Percentiles rank a stretch among this genome's conserved stretches.
phyloP scores from a whole-genome alignment of 495 filamentous ascomycete species.

The Parathielavia hyrcaniae region DNA sequence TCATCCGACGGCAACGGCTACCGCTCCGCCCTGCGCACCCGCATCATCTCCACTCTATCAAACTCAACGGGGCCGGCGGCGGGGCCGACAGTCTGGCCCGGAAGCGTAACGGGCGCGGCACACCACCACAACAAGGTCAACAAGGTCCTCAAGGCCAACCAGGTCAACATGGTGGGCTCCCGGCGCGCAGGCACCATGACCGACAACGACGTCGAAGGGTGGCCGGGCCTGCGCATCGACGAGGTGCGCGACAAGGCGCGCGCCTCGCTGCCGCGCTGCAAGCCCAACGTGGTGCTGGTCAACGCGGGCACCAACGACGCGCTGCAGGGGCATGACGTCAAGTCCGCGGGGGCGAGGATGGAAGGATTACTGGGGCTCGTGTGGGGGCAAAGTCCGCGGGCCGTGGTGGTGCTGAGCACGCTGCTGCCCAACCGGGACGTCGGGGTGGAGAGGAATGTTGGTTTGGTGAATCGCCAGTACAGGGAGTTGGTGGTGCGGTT shows the following conservation, averaged over 20 bases:
- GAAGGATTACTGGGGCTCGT: slow-evolving; percentile 37
- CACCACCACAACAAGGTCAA: background rate
- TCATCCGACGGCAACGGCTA: slow-evolving; percentile 36
- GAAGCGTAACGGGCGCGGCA: background rate
- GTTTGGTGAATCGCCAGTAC: slow-evolving; percentile 39
- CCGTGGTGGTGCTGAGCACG: slow-evolving; percentile 46
- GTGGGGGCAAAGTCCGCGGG: slow-evolving; percentile 35
- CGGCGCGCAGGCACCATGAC: slow-evolving; percentile 42
- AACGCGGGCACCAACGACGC: slow-evolving; percentile 49
- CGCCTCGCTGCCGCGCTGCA: slow-evolving; percentile 24
- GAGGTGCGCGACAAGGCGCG: slow-evolving; percentile 34
- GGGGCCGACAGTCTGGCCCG: no score
- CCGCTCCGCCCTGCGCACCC: slow-evolving; percentile 28
- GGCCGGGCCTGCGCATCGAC: slow-evolving; percentile 43
- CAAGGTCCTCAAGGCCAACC: slow-evolving; percentile 16
- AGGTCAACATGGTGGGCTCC: slow-evolving; percentile 49
- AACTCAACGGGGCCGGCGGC: no score
- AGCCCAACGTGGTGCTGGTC: slow-evolving; percentile 48
- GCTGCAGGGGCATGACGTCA: slow-evolving; percentile 22
- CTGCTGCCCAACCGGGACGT: slow-evolving; percentile 37
- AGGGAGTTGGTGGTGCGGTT: slow-evolving; percentile 30
- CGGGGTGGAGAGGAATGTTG: slow-evolving; percentile 26
- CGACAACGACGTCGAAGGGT: slow-evolving; percentile 51
- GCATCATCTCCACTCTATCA: slow-evolving; percentile 26
- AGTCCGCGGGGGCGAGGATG: slow-evolving; percentile 32